A percentile compares a stretch with the other conserved stretches of the same genome.
These are phyloP conservation scores for Fusarium sp. DNA, from an alignment of 2,329 filamentous ascomycete species.

Conservation along the genomic window DNA sequence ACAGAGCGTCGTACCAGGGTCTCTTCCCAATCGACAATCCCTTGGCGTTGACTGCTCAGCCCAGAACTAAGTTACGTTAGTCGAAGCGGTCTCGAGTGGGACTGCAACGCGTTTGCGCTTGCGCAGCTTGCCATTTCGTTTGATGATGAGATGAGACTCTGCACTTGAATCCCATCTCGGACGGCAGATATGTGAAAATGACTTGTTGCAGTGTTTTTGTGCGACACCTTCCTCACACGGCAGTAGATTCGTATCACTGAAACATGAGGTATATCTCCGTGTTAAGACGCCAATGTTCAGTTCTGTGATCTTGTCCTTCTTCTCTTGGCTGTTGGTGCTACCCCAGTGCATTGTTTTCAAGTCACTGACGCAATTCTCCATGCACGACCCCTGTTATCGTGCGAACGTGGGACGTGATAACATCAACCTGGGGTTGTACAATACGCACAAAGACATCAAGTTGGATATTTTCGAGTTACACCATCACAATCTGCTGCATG, in stretches of 20 bases:
- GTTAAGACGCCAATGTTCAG: constrained; percentile 15
- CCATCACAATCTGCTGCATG: constrained; percentile 31
- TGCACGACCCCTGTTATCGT: constrained; percentile 21
- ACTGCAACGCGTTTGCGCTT: constrained; percentile 37
- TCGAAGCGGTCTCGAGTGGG: constrained; percentile 23
- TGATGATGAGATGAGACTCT: not conserved
- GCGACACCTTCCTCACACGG: constrained; percentile 24
- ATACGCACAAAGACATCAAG: not conserved
- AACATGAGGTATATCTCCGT: constrained; percentile 33
- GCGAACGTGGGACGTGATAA: not conserved
- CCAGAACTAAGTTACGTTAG: too few relatives aligned
- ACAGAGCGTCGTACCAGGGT: constrained; percentile 28
- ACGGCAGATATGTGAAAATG: constrained; percentile 6
- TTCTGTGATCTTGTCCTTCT: constrained; percentile 17
- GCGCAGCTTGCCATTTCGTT: constrained; percentile 39
- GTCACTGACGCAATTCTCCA: constrained; percentile 27
- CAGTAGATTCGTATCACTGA: constrained; percentile 17
- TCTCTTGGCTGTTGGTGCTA: constrained; percentile 17
- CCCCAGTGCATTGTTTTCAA: constrained; percentile 15
- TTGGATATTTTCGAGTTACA: constrained; percentile 21
- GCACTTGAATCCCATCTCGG: constrained; percentile 31
- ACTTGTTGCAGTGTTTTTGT: constrained; percentile 17
- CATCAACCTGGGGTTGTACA: not conserved
- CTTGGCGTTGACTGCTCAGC: constrained; percentile 30
- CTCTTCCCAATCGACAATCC: constrained; percentile 14